Percentiles rank a stretch among this genome's conserved stretches.
phyloP scores from a whole-genome alignment of 331 rosid species.

The Quercus lobata region DNA sequence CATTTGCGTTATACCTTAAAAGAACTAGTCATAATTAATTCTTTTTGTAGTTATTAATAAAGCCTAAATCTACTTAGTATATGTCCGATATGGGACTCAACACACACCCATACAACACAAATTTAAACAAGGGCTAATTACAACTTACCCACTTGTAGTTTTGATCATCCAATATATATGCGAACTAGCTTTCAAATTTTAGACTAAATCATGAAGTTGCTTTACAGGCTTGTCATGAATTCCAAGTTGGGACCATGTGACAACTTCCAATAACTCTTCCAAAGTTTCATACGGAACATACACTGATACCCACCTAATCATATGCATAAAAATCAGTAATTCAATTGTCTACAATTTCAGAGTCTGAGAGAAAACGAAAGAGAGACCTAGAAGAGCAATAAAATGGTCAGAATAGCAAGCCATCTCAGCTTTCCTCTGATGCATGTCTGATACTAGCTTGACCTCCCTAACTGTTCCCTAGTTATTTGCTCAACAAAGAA shows the following conservation, averaged over 20 bases:
- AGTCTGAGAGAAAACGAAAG: background rate
- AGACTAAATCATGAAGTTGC: background rate
- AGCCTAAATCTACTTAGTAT: no score
- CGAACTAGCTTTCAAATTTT: background rate
- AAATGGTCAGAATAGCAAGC: conserved; percentile 54
- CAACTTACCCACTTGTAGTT: no score
- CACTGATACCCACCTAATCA: conserved; percentile 37
- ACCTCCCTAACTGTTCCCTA: conserved; percentile 57
- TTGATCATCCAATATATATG: background rate
- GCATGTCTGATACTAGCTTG: conserved; percentile 51
- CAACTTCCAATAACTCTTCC: conserved; percentile 56
- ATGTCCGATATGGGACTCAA: no score
- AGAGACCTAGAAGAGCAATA: conserved; percentile 56
- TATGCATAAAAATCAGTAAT: background rate
- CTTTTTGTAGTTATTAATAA: no score
- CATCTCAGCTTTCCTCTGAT: conserved; percentile 58
- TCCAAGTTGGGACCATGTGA: conserved; percentile 58
- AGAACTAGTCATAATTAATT: no score
- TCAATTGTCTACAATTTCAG: background rate
- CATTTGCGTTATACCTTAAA: no score
- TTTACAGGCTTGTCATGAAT: conserved; percentile 60
- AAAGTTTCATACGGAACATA: conserved; percentile 17
- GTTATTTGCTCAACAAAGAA: conserved; percentile 22
- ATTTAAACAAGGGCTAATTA: no score
- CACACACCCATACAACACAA: no score